Evolutionary conservation across 2,329 filamentous ascomycete genomes (phyloP), one percentile per base, ranked within the genome.

Genomic region (Ophiostoma tasmaniense): DNA sequence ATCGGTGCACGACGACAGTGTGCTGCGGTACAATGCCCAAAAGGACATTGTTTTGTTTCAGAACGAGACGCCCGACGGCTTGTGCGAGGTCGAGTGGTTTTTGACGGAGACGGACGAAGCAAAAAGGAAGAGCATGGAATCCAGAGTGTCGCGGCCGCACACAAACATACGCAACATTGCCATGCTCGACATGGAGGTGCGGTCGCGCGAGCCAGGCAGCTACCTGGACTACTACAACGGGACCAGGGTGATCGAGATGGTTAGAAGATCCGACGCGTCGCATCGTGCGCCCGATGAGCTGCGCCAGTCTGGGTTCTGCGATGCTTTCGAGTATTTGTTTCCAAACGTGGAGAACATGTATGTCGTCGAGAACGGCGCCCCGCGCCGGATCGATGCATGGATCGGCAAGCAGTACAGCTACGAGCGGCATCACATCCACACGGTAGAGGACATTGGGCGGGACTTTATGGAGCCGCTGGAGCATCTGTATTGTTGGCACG

Each of bases 401-500:
- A 61, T 70, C 25, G 55, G 55, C 25, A 28, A 71, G 59, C 14
- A 55, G 22, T 17, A 64, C 28, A 66, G 45, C 55, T 39, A 71
- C 25, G 55, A 28, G 55, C 55, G 55, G 25, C 25, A 8, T 25
- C 55, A 61, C 11, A 61, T 61, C 55, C 55, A 13, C 55, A 20
- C 55, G 2, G 4, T 17, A 5, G 55, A 61, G 25, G 22, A 61
- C 22, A 17, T 7, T 17, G 55, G 13, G 13, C 7, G 25, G 3
- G 30, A 55, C 50, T 8, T 13, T 14, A n/a, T 22, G 25, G 4
- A 45, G 33, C n/a, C 28, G 0, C 10, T 71, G 1, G 42, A 69
- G 22, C 65, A 64, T 13, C 30, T 71, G 14, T 73, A 71, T 64
- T 71, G 70, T n/a, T 72, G 72, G 71, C 69, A 71, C 22, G 65